Conservation (phyloP, 1,139 yeast genomes). For the Protomyces arabidopsidicola region DNA sequence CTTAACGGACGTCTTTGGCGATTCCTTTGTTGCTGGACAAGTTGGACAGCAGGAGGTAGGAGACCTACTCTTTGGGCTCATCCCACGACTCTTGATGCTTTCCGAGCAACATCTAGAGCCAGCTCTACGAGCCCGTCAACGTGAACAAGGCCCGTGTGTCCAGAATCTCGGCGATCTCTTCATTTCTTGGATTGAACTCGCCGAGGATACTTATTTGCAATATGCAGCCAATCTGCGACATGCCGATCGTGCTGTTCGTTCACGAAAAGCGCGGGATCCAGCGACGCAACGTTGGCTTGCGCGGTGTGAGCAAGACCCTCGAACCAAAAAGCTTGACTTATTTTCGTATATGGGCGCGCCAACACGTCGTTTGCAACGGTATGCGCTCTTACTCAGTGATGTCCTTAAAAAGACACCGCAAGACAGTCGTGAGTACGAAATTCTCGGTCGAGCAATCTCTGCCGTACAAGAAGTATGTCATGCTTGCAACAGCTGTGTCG, state of each 20-base stretch:
- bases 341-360: slow-evolving; percentile 69
- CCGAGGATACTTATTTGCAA: slow-evolving; percentile 51
- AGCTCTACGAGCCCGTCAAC: slow-evolving; percentile 51
- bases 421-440: slow-evolving; percentile 53
- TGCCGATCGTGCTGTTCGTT: slow-evolving; percentile 39
- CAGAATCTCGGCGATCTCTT: slow-evolving; percentile 62
- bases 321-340: slow-evolving; percentile 52
- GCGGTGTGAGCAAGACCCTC: slow-evolving; percentile 45
- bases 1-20: slow-evolving; percentile 57
- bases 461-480: slow-evolving; percentile 47
- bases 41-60: slow-evolving; percentile 53
- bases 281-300: slow-evolving; percentile 51
- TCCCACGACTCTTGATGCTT: slow-evolving; percentile 56
- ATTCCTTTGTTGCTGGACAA: slow-evolving; percentile 46
- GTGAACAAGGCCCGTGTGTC: slow-evolving; percentile 62
- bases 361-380: slow-evolving; percentile 65
- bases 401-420: slow-evolving; percentile 51
- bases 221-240: slow-evolving; percentile 50
- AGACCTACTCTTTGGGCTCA: slow-evolving; percentile 57
- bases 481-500: slow-evolving; percentile 48
- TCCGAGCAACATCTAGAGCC: slow-evolving; percentile 56
- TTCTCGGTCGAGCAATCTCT: slow-evolving; percentile 53
- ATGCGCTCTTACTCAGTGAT: slow-evolving; percentile 63
- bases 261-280: slow-evolving; percentile 46
- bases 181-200: slow-evolving; percentile 60